Conservation (phyloP, 2,329 filamentous ascomycete species). For the Fusarium piperis region DNA sequence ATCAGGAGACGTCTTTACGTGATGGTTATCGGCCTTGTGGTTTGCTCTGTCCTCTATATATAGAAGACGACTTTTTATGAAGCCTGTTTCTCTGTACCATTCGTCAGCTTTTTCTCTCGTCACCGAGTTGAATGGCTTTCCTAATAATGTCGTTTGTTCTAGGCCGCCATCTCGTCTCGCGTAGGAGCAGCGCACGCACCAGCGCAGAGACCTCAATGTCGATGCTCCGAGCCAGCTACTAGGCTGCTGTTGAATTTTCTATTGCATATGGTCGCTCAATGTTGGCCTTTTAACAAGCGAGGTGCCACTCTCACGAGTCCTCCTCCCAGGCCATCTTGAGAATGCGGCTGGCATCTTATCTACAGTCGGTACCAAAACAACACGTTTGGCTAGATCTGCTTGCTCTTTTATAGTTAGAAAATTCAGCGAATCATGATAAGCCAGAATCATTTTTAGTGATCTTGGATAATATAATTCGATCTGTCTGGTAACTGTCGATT, state of each 20-base stretch:
- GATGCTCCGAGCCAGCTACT: background rate
- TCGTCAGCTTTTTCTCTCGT: background rate
- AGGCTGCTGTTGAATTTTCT: background rate
- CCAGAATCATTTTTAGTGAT: background rate
- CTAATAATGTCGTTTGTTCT: background rate
- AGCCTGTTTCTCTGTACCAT: background rate
- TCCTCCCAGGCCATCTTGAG: background rate
- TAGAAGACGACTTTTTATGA: background rate
- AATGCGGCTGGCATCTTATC: background rate
- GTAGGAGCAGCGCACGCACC: background rate
- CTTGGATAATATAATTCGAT: background rate
- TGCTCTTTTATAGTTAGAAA: background rate
- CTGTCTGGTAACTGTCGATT: background rate
- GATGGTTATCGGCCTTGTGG: background rate
- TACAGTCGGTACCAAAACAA: background rate
- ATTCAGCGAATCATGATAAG: too few species aligned
- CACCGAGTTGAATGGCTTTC: background rate
- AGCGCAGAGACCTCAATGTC: background rate
- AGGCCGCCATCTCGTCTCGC: background rate
- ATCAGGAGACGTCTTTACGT: background rate
- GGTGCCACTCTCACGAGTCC: background rate
- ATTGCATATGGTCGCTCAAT: background rate
- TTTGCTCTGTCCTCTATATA: background rate
- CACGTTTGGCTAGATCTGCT: background rate
- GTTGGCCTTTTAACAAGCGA: background rate